Percentiles rank a stretch among this genome's conserved stretches.
Evolutionary conservation across 2,329 filamentous ascomycete species (phyloP).

Genomic region (Phyllosticta capitalensis): DNA sequence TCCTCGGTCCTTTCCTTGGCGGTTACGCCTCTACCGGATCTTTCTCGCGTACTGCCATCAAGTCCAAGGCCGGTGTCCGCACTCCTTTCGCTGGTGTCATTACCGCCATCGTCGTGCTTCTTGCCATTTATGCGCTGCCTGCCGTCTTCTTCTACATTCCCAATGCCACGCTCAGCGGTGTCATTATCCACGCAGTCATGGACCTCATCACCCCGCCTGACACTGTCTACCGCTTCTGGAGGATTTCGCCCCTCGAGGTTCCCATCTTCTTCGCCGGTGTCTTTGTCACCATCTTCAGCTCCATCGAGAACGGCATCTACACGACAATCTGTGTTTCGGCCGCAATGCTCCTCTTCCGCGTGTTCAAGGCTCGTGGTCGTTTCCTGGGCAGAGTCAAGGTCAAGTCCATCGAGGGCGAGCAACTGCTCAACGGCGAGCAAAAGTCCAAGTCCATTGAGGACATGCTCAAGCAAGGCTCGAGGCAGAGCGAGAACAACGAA

Average conservation of each 20-base stretch:
- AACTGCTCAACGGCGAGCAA: conserved; percentile 56
- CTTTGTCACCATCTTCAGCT: conserved; percentile 75
- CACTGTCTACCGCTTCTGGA: conserved; percentile 91
- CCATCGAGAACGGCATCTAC: conserved; percentile 90
- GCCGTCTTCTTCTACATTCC: conserved; percentile 93
- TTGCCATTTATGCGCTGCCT: conserved; percentile 83
- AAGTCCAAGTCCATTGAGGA: conserved; percentile 29
- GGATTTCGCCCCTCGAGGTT: conserved; percentile 80
- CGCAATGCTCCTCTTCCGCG: conserved; percentile 70
- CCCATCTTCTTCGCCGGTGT: conserved; percentile 91
- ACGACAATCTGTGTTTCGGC: conserved; percentile 69
- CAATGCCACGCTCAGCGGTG: conserved; percentile 65
- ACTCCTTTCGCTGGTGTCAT: conserved; percentile 87
- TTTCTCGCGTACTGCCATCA: conserved; percentile 92
- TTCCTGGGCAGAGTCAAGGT: conserved; percentile 79
- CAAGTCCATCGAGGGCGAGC: conserved; percentile 73
- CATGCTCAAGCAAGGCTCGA: conserved; percentile 7
- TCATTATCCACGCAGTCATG: conserved; percentile 93
- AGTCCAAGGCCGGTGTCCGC: conserved; percentile 89
- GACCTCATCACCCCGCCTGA: conserved; percentile 88
- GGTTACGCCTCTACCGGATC: conserved; percentile 90
- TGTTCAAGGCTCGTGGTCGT: conserved; percentile 70
- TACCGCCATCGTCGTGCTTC: conserved; percentile 72
- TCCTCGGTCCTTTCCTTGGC: conserved; percentile 83
- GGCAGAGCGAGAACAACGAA: conserved; percentile 30